phyloP scores from a whole-genome alignment of 306 rosid genomes.

The Trifolium fragiferum region DNA sequence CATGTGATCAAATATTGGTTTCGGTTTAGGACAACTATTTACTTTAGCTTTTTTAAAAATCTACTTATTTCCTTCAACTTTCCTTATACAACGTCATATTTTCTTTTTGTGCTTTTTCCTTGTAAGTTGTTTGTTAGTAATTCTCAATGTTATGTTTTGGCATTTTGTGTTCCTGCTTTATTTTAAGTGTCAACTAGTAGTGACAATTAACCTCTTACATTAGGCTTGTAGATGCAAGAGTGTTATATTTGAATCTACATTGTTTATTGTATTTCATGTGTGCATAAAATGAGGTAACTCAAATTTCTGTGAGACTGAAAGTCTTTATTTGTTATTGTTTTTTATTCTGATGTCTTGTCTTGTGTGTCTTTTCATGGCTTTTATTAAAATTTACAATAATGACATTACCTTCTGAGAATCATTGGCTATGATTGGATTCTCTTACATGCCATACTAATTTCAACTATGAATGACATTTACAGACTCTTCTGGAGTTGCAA shows the following conservation, averaged over 20 bases:
- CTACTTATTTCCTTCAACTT: slow-evolving; percentile 7
- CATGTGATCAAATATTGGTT: slow-evolving; percentile 30
- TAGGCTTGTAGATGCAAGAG: slow-evolving; percentile 37
- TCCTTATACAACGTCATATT: not conserved
- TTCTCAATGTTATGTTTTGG: slow-evolving; percentile 15
- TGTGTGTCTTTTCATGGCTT: slow-evolving; percentile 3
- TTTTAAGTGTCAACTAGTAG: slow-evolving; percentile 34
- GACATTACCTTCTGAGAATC: slow-evolving; percentile 29
- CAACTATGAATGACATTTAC: slow-evolving; percentile 43
- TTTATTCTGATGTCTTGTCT: slow-evolving; percentile 28
- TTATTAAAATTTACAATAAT: slow-evolving; percentile 24
- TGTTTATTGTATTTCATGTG: not conserved
- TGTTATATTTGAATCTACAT: slow-evolving; percentile 20
- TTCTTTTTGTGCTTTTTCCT: slow-evolving; percentile 3
- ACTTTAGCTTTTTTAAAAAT: slow-evolving; percentile 12
- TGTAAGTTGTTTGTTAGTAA: not conserved
- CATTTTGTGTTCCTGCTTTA: slow-evolving; percentile 27
- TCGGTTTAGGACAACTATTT: slow-evolving; percentile 24
- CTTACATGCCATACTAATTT: slow-evolving; percentile 37
- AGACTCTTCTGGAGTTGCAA: slow-evolving; percentile 91
- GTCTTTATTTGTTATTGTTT: not conserved
- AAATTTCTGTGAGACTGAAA: slow-evolving; percentile 29
- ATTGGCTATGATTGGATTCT: slow-evolving; percentile 31
- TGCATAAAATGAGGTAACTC: slow-evolving; percentile 28
- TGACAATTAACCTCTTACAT: slow-evolving; percentile 31